These are phyloP conservation scores for Saccharomyces cerevisiae DNA, from an alignment of 805 yeast genomes.

Conservation along the genomic window DNA sequence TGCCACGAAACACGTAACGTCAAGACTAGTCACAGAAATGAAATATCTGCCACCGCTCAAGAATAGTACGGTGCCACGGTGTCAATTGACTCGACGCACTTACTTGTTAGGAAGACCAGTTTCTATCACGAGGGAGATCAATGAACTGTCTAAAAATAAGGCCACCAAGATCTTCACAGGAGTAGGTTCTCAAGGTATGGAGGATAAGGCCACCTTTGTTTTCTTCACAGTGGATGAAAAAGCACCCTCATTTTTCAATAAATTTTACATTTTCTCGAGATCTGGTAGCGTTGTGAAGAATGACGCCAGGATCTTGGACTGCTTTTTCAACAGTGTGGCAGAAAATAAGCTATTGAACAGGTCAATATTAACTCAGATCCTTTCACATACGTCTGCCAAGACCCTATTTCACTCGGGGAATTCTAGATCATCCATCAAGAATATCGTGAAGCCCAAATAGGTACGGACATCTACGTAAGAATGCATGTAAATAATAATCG, in stretches of 20 bases:
- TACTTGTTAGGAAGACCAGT: slow-evolving; percentile 15
- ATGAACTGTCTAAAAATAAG: slow-evolving; percentile 12
- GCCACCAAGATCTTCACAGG: slow-evolving; percentile 24
- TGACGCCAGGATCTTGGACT: slow-evolving; percentile 26
- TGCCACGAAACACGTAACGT: slow-evolving; percentile 17
- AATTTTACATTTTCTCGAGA: slow-evolving; percentile 23
- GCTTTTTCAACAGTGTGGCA: slow-evolving; percentile 13
- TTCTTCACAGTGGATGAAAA: slow-evolving; percentile 19
- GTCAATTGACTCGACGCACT: slow-evolving; percentile 21
- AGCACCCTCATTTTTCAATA: slow-evolving; percentile 13
- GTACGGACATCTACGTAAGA: not conserved
- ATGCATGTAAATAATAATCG: slow-evolving; percentile 3
- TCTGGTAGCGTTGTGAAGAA: slow-evolving; percentile 24
- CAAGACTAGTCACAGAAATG: slow-evolving; percentile 24
- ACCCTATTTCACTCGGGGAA: not conserved
- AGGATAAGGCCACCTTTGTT: slow-evolving; percentile 23
- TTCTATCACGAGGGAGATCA: slow-evolving; percentile 7
- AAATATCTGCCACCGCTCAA: slow-evolving; percentile 16
- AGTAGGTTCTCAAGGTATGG: slow-evolving; percentile 24
- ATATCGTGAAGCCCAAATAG: not conserved
- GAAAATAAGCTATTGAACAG: not conserved
- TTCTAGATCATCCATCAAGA: not conserved
- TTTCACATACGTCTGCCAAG: not conserved
- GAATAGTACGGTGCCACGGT: slow-evolving; percentile 9
- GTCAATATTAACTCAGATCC: not conserved